Evolutionary conservation across 257 asterid species (phyloP), one percentile per base, ranked within the genome.

Genomic region (Paulownia fortunei): DNA sequence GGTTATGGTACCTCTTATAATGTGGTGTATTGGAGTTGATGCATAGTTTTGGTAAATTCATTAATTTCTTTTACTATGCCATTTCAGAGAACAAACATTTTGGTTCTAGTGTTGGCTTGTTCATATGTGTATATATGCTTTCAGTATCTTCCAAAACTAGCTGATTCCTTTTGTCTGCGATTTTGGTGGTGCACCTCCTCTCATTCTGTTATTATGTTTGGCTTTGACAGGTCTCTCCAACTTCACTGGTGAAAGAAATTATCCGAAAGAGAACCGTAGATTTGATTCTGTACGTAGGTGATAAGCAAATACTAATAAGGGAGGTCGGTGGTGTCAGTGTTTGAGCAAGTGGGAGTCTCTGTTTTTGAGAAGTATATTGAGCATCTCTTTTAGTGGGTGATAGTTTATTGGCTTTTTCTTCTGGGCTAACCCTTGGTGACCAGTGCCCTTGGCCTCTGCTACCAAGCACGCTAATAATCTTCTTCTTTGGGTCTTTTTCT

Each of bases 141-240:
- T 73, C 81, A 72, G 44, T 83, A 81, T 74, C 82, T 80, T 79
- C 81, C 87, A 80, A 66, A 87, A 59, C 79, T 52, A 74, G 76
- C 78, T 82, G 88, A 89, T 89, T 34, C 84, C 79, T 74, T 27
- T 62, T 87, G 92, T 89, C 91, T 86, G 76, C 73, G 49, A 76
- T 64, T 73, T 79, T 75, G 77, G 80, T 89, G 87, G 72, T 81
- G 71, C 78, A 74, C 85, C 72, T 77, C 79, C 82, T 60, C 96
- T 84, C 65, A 79, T 82, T 85, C 69, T 73, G 19, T 84, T 72
- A 79, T 76, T 77, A 80, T 86, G 85, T 81, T 46, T 87, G 84
- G 79, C 76, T 87, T 80, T 82, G 86, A 75, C 88, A 87, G 96
- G 91, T 86, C 80, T 79, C 67, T 69, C 77, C 77, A 72, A 58